Evolutionary conservation across 352 stramenopile species (phyloP), one percentile per base, ranked within the genome.

Genomic region (Globisporangium perplexum): DNA sequence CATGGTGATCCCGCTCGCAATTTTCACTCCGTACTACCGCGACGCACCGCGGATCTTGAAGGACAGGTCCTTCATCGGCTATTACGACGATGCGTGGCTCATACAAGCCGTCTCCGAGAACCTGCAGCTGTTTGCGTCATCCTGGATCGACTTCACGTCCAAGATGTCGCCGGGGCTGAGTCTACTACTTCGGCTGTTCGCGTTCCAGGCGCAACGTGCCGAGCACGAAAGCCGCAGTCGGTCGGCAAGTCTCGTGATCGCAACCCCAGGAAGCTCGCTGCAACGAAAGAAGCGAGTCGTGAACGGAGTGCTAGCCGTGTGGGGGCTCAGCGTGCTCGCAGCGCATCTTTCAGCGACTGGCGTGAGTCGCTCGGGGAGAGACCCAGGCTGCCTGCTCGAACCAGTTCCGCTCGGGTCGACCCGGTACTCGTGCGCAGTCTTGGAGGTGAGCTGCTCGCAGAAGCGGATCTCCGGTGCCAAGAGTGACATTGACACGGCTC

Each of bases 1-100:
- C 26, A 63, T 68, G 55, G 46, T 53, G 1, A 49, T 71, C 30
- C 63, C 66, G 36, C 22, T 69, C n/a, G 18, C 68, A 12, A 69
- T 72, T 22, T 69, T 74, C 26, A 11, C 58, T 24, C 63, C 60
- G 30, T 72, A 72, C 41, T 57, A 36, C 15, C 30, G 41, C 12
- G 47, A 39, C 30, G 28, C 17, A n/a, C 36, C 17, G 26, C 36
- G n/a, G n/a, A 24, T 55, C 95, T 79, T 53, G 14, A 26, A 36
- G 20, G 33, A 45, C 48, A 26, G 6, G 6, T 54, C 54, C 24
- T 39, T 36, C 8, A 18, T 55, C 17, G 36, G 41, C 17, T 60
- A 60, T 31, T 59, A 65, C 35, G 23, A 39, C 8, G 58, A 65
- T 31, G 44, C 42, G 39, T 60, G 47, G 52, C 60, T 51, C 41